These are phyloP conservation scores for Amanita jacksonii DNA, from an alignment of 768 basidiomycete genomes.

Conservation along the genomic window DNA sequence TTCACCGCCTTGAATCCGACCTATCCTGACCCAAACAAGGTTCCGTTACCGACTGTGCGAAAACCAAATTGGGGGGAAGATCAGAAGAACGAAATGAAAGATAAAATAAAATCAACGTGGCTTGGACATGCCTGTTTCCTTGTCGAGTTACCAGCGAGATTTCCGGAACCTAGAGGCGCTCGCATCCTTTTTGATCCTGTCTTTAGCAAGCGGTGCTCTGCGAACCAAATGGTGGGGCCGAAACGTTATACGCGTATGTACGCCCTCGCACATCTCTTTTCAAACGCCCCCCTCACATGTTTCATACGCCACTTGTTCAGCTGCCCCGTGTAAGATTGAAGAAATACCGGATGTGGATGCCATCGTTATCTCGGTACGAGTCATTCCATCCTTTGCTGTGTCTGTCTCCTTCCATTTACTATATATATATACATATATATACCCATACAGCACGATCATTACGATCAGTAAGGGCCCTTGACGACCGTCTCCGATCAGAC, in stretches of 20 bases:
- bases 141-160: slow-evolving; percentile 35
- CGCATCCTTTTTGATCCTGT: slow-evolving; percentile 46
- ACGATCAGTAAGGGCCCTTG: slow-evolving; percentile 32
- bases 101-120: slow-evolving; percentile 43
- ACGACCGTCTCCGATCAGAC: not conserved
- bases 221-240: slow-evolving; percentile 34
- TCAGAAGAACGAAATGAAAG: slow-evolving; percentile 15
- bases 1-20: slow-evolving; percentile 10
- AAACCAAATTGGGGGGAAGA: slow-evolving; percentile 29
- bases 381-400: not conserved
- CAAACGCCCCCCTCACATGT: too few relatives aligned
- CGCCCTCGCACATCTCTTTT: too few relatives aligned
- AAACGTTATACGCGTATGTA: slow-evolving; percentile 40
- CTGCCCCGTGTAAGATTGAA: slow-evolving; percentile 38
- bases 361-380: slow-evolving; percentile 48
- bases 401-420: not conserved
- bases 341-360: slow-evolving; percentile 54
- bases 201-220: slow-evolving; percentile 44
- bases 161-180: slow-evolving; percentile 24
- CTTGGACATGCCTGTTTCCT: slow-evolving; percentile 48
- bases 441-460: slow-evolving; percentile 41
- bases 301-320: slow-evolving; percentile 14
- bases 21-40: slow-evolving; percentile 11
- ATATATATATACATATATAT: too few relatives aligned
- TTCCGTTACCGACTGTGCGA: slow-evolving; percentile 22